phyloP scores from a whole-genome alignment of 257 asterid genomes.

The Lantana camara region DNA sequence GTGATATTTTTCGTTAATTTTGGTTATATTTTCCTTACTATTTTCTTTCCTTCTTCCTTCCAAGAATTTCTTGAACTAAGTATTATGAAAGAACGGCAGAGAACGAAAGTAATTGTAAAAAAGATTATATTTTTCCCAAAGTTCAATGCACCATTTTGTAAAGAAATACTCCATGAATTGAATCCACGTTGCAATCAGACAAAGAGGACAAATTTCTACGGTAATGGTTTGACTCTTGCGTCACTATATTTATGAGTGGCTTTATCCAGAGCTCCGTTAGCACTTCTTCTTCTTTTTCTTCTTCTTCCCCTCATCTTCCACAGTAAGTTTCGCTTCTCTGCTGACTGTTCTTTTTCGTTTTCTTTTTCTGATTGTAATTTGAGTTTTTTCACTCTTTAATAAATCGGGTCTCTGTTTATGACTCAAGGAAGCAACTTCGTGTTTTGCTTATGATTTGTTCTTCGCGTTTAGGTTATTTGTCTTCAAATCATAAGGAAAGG shows the following conservation, averaged over 20 bases:
- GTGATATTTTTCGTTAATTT: no score
- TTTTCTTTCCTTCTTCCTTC: no score
- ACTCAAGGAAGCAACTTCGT: background rate
- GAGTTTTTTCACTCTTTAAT: background rate
- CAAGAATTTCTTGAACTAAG: no score
- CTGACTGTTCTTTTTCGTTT: background rate
- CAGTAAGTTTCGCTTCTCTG: slow-evolving; percentile 36
- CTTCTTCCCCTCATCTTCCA: slow-evolving; percentile 32
- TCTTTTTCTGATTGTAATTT: background rate
- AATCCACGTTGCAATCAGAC: no score
- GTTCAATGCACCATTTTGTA: no score
- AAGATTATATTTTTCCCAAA: no score
- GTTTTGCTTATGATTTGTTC: background rate
- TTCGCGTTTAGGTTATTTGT: background rate
- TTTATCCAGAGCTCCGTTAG: slow-evolving; percentile 45
- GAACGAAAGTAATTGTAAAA: no score
- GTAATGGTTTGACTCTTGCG: slow-evolving; percentile 7
- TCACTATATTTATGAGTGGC: slow-evolving; percentile 35
- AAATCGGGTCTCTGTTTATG: background rate
- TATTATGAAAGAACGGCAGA: no score
- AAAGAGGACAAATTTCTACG: background rate
- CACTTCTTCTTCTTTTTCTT: slow-evolving; percentile 38
- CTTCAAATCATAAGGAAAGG: no score
- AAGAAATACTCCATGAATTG: no score
- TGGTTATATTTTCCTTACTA: no score